phyloP scores from a whole-genome alignment of 2,329 filamentous ascomycete species.

The Claviceps arundinis region DNA sequence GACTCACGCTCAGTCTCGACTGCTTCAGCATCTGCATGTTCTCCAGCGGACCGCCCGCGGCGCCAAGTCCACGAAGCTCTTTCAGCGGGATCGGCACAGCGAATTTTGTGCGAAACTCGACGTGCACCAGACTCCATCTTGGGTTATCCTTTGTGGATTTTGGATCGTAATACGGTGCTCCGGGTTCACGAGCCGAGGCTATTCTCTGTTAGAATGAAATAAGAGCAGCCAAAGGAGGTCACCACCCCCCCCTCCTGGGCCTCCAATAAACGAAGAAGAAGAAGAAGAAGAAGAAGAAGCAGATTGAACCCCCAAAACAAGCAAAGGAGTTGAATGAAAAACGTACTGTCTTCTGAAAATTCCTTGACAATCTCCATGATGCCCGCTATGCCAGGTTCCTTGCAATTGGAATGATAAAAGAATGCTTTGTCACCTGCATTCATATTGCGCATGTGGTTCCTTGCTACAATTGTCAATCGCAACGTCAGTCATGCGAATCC shows the following conservation, averaged over 20 bases:
- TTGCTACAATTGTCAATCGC: slow-evolving; percentile 32
- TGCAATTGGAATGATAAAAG: slow-evolving; percentile 95
- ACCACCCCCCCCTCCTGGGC: neutral
- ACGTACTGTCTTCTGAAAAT: slow-evolving; percentile 61
- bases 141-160: slow-evolving; percentile 45
- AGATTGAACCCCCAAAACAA: no score
- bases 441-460: slow-evolving; percentile 87
- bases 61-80: slow-evolving; percentile 54
- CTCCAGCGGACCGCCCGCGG: slow-evolving; percentile 42
- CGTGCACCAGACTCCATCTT: slow-evolving; percentile 78
- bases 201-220: neutral
- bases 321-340: neutral
- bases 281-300: neutral
- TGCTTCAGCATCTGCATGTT: slow-evolving; percentile 76
- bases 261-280: neutral
- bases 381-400: slow-evolving; percentile 75
- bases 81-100: slow-evolving; percentile 53
- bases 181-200: slow-evolving; percentile 21
- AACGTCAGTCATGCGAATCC: neutral
- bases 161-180: slow-evolving; percentile 65
- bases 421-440: slow-evolving; percentile 83
- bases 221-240: neutral
- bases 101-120: slow-evolving; percentile 78
- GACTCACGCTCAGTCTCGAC: slow-evolving; percentile 68
- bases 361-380: slow-evolving; percentile 82